Conservation (phyloP, 108 stramenopile species). For the Schizochytrium sp. region DNA sequence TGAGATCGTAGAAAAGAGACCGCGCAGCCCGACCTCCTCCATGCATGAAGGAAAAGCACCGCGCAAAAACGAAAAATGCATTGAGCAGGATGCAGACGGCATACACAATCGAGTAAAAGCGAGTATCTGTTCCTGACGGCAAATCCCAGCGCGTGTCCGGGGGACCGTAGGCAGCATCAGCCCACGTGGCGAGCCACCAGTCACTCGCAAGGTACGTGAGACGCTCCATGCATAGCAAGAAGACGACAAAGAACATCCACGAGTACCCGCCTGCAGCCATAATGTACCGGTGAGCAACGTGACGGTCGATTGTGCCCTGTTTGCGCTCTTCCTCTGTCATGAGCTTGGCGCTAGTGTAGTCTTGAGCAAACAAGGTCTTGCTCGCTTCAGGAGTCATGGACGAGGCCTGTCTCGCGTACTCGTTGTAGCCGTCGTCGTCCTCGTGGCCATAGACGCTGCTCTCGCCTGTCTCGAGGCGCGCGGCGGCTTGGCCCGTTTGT, state of each 20-base stretch:
- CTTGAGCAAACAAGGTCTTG: not conserved
- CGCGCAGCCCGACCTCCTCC: not conserved
- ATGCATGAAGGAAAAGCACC: not conserved
- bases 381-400: too few species aligned
- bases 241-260: not conserved
- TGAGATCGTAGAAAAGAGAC: constrained; percentile 26
- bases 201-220: constrained; percentile 64
- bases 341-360: not conserved
- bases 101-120: not conserved
- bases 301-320: not conserved
- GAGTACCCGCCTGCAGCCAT: not conserved
- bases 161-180: constrained; percentile 37
- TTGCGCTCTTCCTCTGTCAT: not conserved
- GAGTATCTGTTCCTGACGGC: not conserved
- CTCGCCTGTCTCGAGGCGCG: not conserved
- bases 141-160: not conserved
- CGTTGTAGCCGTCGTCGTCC: too few species aligned
- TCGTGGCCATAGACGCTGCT: too few species aligned
- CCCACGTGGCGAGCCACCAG: constrained; percentile 73
- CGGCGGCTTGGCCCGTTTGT: not conserved
- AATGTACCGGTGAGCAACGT: not conserved
- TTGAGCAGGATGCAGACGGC: not conserved
- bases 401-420: too few species aligned
- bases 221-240: constrained; percentile 60
- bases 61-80: not conserved